A percentile compares a stretch with the other conserved stretches of the same genome.
These are phyloP conservation scores for Aspergillus biplanus DNA, from an alignment of 495 filamentous ascomycete species.

Conservation along the genomic window DNA sequence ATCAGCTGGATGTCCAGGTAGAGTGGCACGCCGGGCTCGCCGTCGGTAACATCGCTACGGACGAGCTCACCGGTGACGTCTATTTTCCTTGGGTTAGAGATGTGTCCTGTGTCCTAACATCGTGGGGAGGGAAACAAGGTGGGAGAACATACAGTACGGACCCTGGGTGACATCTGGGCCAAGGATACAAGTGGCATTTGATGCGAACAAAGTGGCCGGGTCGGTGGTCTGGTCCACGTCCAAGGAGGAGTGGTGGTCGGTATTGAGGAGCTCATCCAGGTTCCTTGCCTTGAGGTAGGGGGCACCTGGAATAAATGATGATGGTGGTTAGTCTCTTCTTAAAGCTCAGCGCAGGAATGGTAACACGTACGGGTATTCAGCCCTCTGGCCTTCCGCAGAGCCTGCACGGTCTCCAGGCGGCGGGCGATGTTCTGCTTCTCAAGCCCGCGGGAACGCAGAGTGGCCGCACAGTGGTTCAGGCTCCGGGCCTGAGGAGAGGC, in stretches of 20 bases:
- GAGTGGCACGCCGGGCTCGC: conserved; percentile 57
- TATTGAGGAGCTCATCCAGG: conserved; percentile 1
- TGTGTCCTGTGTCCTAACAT: neutral
- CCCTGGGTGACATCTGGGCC: conserved; percentile 60
- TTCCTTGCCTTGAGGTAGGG: conserved; percentile 24
- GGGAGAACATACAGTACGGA: conserved; percentile 46
- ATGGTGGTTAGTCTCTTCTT: conserved; percentile 9
- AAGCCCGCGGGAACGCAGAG: conserved; percentile 53
- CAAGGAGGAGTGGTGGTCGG: conserved; percentile 22
- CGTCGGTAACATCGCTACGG: conserved; percentile 58
- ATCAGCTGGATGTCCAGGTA: conserved; percentile 64
- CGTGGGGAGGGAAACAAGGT: neutral
- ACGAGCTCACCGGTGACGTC: conserved; percentile 56
- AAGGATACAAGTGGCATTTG: conserved; percentile 58
- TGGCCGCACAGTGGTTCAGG: conserved; percentile 50
- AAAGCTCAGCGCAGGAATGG: neutral
- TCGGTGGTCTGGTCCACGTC: conserved; percentile 53
- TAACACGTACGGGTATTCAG: conserved; percentile 25
- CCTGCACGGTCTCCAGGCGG: conserved; percentile 39
- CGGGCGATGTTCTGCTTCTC: conserved; percentile 49
- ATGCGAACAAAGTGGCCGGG: conserved; percentile 52
- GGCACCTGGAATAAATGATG: conserved; percentile 34
- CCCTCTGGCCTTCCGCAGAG: conserved; percentile 32
- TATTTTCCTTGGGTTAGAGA: conserved; percentile 6
- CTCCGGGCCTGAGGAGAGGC: conserved; percentile 40